Conservation (phyloP, 768 basidiomycete genomes). For the Tulasnella sp. region DNA sequence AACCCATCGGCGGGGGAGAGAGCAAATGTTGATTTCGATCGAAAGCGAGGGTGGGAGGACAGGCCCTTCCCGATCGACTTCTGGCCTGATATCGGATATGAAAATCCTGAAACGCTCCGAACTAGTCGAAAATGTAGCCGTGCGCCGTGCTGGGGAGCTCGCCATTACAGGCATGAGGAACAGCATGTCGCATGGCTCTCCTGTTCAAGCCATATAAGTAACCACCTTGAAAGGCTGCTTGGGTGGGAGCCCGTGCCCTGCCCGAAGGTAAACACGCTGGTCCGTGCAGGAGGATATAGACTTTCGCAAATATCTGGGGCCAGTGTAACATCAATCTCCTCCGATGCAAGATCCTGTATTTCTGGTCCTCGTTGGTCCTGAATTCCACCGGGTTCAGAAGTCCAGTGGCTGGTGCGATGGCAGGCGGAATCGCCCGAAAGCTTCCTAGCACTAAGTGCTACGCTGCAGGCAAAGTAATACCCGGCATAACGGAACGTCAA, state of each 20-base stretch:
- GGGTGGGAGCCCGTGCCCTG: not conserved
- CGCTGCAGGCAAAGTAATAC: not conserved
- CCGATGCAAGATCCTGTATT: not conserved
- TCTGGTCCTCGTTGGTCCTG: not conserved
- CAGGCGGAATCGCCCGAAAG: not conserved
- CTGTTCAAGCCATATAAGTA: not conserved
- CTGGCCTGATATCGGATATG: conserved; percentile 6
- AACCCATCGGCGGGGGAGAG: not conserved
- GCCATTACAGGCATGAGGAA: not conserved
- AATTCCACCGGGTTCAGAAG: not conserved
- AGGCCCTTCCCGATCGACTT: not conserved
- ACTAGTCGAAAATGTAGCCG: not conserved
- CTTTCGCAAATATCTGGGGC: not conserved
- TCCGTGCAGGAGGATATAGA: not conserved
- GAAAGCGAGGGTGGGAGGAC: not conserved
- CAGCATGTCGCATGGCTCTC: not conserved
- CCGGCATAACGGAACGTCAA: not conserved
- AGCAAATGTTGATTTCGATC: not conserved
- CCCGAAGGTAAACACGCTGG: conserved; percentile 10
- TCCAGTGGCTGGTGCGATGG: too few species aligned
- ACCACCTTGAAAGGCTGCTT: not conserved
- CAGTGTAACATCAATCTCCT: not conserved
- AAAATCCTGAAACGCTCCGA: not conserved
- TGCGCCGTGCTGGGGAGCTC: not conserved
- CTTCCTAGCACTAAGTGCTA: not conserved